Evolutionary conservation across 106 monocot genomes (phyloP).

Genomic region (Platanthera zijinensis): DNA sequence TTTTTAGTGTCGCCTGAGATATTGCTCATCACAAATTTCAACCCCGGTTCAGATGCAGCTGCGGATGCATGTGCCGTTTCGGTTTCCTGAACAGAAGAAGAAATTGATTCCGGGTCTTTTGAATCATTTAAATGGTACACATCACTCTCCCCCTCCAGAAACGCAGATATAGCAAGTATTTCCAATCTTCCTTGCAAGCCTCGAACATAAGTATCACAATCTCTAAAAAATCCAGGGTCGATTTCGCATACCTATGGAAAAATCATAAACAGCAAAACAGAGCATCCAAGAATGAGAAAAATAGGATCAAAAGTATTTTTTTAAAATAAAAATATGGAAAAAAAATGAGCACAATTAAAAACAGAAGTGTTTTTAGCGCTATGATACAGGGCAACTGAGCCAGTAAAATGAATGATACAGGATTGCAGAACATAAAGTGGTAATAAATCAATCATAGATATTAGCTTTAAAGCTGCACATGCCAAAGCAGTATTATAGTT

Average conservation of each 20-base stretch:
- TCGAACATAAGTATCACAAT: slow-evolving; percentile 71
- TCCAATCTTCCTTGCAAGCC: slow-evolving; percentile 77
- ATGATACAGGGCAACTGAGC: too few relatives aligned
- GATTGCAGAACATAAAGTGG: too few relatives aligned
- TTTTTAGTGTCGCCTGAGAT: slow-evolving; percentile 26
- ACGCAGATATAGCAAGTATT: slow-evolving; percentile 72
- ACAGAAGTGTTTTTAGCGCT: too few relatives aligned
- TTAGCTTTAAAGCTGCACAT: too few relatives aligned
- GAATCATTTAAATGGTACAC: slow-evolving; percentile 42
- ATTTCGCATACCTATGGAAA: slow-evolving; percentile 70
- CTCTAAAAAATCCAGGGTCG: slow-evolving; percentile 70
- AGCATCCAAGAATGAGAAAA: not conserved
- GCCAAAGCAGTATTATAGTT: too few relatives aligned
- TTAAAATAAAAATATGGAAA: too few relatives aligned
- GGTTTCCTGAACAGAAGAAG: slow-evolving; percentile 19
- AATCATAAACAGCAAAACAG: not conserved
- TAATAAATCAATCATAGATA: too few relatives aligned
- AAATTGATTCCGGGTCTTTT: slow-evolving; percentile 31
- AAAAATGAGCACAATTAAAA: too few relatives aligned
- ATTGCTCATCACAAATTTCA: slow-evolving; percentile 31
- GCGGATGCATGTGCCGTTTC: not conserved
- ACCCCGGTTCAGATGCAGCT: slow-evolving; percentile 12
- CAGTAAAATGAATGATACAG: too few relatives aligned
- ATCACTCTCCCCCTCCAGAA: slow-evolving; percentile 48
- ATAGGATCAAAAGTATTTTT: not conserved